Percentiles rank a stretch among this genome's conserved stretches.
These are phyloP conservation scores for Ophiostoma ips DNA, from an alignment of 2,329 filamentous ascomycete species.

Conservation along the genomic window DNA sequence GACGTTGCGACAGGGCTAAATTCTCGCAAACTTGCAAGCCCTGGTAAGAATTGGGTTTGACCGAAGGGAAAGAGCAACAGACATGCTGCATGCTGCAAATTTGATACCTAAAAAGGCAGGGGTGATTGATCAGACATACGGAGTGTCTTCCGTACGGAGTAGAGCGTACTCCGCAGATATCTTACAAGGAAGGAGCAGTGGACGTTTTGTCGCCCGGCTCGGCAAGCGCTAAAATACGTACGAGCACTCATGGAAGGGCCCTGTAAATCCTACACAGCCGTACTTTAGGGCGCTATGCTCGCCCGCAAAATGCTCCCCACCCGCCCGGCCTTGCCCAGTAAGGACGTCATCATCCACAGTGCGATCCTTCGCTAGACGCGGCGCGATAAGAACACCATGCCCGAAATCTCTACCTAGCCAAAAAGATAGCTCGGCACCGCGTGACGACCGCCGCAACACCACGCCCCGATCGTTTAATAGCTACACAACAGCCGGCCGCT, in stretches of 20 bases:
- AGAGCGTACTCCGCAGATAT: too few relatives aligned
- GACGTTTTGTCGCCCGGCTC: neutral
- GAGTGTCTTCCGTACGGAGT: too few relatives aligned
- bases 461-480: neutral
- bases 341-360: conserved; percentile 6
- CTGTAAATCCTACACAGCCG: neutral
- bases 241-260: neutral
- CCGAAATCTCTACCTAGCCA: too few relatives aligned
- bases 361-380: too few relatives aligned
- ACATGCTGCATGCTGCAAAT: neutral
- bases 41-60: neutral
- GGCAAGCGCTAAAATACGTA: neutral
- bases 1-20: too few relatives aligned
- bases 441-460: neutral
- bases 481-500: neutral
- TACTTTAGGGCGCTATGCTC: neutral
- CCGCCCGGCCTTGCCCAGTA: conserved; percentile 3
- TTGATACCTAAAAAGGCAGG: neutral
- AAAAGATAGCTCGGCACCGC: neutral
- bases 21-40: too few relatives aligned
- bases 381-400: too few relatives aligned
- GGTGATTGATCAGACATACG: neutral
- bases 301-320: conserved; percentile 2
- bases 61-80: neutral
- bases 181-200: neutral